These are phyloP conservation scores for Picea glauca DNA, from an alignment of 75 land plant species.

Conservation along the genomic window DNA sequence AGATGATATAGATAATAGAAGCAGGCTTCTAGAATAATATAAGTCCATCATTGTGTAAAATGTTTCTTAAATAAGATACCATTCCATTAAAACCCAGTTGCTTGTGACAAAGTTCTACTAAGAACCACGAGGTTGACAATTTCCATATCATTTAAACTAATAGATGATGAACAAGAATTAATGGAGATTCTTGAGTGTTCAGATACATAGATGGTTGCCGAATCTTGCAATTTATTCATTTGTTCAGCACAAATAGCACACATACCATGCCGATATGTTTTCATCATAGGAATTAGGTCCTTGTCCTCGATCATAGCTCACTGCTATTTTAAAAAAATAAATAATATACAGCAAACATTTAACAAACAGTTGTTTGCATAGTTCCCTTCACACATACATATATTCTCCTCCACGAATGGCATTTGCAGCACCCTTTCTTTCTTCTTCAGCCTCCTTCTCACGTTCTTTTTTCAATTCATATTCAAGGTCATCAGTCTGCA, in stretches of 20 bases:
- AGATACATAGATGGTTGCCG: not conserved
- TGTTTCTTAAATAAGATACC: too few species aligned
- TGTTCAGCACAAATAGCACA: not conserved
- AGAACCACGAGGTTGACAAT: too few species aligned
- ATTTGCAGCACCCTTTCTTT: slow-evolving; percentile 90
- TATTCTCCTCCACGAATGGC: slow-evolving; percentile 89
- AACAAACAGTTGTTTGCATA: not conserved
- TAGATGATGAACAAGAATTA: too few species aligned
- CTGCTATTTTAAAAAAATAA: not conserved
- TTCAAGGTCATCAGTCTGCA: slow-evolving; percentile 82
- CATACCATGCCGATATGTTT: not conserved
- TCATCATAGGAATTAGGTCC: not conserved
- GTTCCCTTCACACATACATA: slow-evolving; percentile 65
- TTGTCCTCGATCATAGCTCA: not conserved
- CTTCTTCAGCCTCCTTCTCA: slow-evolving; percentile 86
- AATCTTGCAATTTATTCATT: not conserved
- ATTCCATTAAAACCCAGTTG: too few species aligned
- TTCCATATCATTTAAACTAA: too few species aligned
- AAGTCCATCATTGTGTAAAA: too few species aligned
- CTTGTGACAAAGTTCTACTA: too few species aligned
- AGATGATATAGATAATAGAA: too few species aligned
- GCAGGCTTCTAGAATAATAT: too few species aligned
- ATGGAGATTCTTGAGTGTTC: not conserved
- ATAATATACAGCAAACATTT: not conserved
- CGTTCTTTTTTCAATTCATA: slow-evolving; percentile 88